phyloP scores from a whole-genome alignment of 2,329 filamentous ascomycete genomes.

The Periconia sp. region DNA sequence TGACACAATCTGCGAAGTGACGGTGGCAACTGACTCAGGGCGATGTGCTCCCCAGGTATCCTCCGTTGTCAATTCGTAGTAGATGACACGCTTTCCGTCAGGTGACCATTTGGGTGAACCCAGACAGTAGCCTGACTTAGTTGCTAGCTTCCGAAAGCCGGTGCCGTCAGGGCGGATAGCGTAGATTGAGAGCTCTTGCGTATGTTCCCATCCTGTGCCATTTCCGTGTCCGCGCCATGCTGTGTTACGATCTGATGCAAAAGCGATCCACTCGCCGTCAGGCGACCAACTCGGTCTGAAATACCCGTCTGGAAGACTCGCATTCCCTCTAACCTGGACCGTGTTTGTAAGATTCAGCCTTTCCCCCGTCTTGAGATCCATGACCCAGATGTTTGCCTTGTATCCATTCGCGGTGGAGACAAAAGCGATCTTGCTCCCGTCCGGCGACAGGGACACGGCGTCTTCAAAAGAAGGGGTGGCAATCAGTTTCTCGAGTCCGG shows the following conservation, averaged over 20 bases:
- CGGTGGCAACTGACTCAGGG: slow-evolving; percentile 22
- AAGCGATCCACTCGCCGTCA: slow-evolving; percentile 50
- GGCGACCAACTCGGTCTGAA: slow-evolving; percentile 52
- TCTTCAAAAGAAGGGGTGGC: slow-evolving; percentile 48
- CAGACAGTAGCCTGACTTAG: slow-evolving; percentile 43
- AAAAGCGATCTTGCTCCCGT: slow-evolving; percentile 48
- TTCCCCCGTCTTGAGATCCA: slow-evolving; percentile 43
- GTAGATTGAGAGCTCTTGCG: slow-evolving; percentile 51
- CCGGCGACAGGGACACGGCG: slow-evolving; percentile 44
- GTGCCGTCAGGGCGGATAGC: slow-evolving; percentile 46
- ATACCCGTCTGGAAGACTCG: slow-evolving; percentile 39
- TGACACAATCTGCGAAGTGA: slow-evolving; percentile 40
- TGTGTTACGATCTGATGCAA: slow-evolving; percentile 52
- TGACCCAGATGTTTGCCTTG: slow-evolving; percentile 50
- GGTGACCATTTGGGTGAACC: slow-evolving; percentile 46
- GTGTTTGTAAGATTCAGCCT: slow-evolving; percentile 47
- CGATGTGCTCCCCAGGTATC: slow-evolving; percentile 48
- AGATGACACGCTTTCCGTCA: slow-evolving; percentile 19
- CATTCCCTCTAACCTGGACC: slow-evolving; percentile 20
- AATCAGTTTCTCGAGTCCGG: slow-evolving; percentile 42
- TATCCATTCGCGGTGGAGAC: slow-evolving; percentile 48
- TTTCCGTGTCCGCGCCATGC: slow-evolving; percentile 51
- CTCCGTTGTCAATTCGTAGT: slow-evolving; percentile 49
- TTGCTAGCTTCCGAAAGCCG: slow-evolving; percentile 44
- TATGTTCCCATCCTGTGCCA: slow-evolving; percentile 51